A percentile compares a stretch with the other conserved stretches of the same genome.
Conservation (phyloP, 1,139 yeast species). For the Meyerozyma carpophila region DNA sequence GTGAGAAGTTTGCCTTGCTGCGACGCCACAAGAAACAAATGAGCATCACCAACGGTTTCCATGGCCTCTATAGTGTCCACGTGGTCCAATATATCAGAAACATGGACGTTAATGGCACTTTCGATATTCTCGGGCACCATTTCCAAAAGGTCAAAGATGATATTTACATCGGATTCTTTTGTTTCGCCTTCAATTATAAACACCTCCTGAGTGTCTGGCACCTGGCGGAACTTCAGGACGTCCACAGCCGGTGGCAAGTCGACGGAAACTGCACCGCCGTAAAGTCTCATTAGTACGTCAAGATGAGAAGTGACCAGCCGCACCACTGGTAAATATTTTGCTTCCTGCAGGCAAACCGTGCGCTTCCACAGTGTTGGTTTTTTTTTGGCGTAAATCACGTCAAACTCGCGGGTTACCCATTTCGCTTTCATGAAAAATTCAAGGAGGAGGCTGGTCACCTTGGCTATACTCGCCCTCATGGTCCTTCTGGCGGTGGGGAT, state of each 20-base stretch:
- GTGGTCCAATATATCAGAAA: slow-evolving; percentile 33
- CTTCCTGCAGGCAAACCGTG: not conserved
- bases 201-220: slow-evolving; percentile 90
- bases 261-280: slow-evolving; percentile 75
- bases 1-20: slow-evolving; percentile 31
- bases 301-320: not conserved
- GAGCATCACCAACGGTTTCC: slow-evolving; percentile 4
- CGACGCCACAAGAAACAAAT: slow-evolving; percentile 14
- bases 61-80: slow-evolving; percentile 9
- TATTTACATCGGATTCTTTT: slow-evolving; percentile 15
- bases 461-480: not conserved
- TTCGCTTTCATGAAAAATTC: not conserved
- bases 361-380: not conserved
- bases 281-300: slow-evolving; percentile 23
- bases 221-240: slow-evolving; percentile 67
- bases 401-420: not conserved
- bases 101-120: slow-evolving; percentile 34
- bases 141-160: slow-evolving; percentile 72
- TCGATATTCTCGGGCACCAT: slow-evolving; percentile 35
- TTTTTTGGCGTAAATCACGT: not conserved
- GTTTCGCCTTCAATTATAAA: slow-evolving; percentile 42
- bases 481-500: not conserved
- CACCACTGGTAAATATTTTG: not conserved
- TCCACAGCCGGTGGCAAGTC: slow-evolving; percentile 52
- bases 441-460: not conserved